Evolutionary conservation across 257 asterid genomes (phyloP).

Genomic region (Jacaranda copaia): DNA sequence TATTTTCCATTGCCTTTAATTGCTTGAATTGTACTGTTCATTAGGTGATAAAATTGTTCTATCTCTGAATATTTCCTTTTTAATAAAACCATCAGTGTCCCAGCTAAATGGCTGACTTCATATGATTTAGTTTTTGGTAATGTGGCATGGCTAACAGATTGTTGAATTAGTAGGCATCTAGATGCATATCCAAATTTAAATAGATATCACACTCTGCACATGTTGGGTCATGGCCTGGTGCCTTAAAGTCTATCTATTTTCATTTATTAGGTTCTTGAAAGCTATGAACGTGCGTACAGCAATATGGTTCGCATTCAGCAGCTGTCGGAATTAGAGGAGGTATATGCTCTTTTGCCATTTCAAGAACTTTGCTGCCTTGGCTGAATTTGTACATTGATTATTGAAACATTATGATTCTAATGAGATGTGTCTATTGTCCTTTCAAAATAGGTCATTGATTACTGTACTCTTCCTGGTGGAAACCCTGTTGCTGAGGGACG

Average conservation of each 20-base stretch:
- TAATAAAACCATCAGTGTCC: background rate
- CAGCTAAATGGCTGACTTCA: background rate
- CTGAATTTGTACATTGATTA: constrained; percentile 8
- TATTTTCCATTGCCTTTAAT: constrained; percentile 4
- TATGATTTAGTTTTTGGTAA: constrained; percentile 9
- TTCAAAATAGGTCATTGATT: constrained; percentile 79
- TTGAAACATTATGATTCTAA: constrained; percentile 29
- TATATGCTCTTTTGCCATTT: constrained; percentile 42
- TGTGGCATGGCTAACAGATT: constrained; percentile 6
- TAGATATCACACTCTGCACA: background rate
- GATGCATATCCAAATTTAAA: constrained; percentile 19
- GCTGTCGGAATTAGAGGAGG: constrained; percentile 97
- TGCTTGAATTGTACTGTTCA: background rate
- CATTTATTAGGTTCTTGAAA: constrained; percentile 84
- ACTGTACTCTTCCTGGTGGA: constrained; percentile 89
- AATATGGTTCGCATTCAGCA: constrained; percentile 99
- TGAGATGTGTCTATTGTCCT: constrained; percentile 38
- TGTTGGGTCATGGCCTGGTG: constrained; percentile 23
- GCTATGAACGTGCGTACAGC: constrained; percentile 98
- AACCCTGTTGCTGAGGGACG: constrained; percentile 91
- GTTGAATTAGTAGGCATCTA: background rate
- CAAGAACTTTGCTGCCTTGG: constrained; percentile 16
- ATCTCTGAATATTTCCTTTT: background rate
- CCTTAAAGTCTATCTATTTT: constrained; percentile 22
- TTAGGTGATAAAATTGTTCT: background rate